phyloP scores from a whole-genome alignment of 257 asterid genomes.

The Ballota nigra region DNA sequence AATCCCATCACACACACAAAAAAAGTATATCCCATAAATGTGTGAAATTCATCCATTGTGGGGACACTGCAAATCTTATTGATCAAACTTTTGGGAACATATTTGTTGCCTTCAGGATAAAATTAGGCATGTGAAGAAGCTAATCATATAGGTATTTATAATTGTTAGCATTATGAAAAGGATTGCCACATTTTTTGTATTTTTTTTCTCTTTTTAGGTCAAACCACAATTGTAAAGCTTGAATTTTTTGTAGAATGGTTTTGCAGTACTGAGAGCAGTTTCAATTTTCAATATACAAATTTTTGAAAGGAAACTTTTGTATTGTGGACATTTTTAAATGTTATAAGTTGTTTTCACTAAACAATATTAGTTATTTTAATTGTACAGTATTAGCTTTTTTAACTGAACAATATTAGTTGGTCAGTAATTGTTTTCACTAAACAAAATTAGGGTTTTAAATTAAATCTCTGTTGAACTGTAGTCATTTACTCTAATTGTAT shows the following conservation, averaged over 20 bases:
- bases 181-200: too few species aligned
- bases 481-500: too few species aligned
- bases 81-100: background rate
- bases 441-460: too few species aligned
- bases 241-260: background rate
- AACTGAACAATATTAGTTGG: too few species aligned
- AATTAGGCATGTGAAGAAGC: constrained; percentile 16
- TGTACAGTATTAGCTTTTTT: too few species aligned
- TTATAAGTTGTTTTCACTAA: too few species aligned
- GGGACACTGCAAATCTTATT: constrained; percentile 1
- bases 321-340: too few species aligned
- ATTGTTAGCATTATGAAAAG: background rate
- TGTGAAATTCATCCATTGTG: constrained; percentile 8
- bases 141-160: constrained; percentile 14
- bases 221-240: constrained; percentile 22
- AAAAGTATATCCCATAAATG: background rate
- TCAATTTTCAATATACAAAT: background rate
- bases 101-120: constrained; percentile 9
- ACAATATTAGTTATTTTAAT: too few species aligned
- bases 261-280: background rate
- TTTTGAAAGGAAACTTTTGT: too few species aligned
- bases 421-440: too few species aligned
- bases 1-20: background rate
- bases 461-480: too few species aligned
- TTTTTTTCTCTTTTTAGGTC: background rate